phyloP scores from a whole-genome alignment of 352 stramenopile species.

The Elongisporangium prolatum region DNA sequence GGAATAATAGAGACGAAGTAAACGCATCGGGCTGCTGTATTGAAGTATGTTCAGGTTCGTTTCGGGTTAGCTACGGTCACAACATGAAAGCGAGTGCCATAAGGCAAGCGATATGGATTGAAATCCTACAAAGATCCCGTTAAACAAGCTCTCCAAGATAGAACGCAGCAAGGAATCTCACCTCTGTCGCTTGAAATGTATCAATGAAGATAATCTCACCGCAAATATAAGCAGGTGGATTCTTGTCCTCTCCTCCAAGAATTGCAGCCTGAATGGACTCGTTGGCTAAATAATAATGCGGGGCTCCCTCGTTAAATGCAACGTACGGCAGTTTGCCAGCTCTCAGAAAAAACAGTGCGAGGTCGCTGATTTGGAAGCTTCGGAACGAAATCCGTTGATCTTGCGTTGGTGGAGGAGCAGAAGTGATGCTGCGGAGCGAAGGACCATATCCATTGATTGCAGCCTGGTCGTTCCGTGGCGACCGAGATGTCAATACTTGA shows the following conservation, averaged over 20 bases:
- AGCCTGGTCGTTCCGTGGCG: slow-evolving; percentile 23
- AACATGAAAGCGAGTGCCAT: slow-evolving; percentile 74
- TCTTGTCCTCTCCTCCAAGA: slow-evolving; percentile 45
- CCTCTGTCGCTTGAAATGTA: slow-evolving; percentile 76
- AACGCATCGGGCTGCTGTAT: neutral
- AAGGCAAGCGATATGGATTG: slow-evolving; percentile 70
- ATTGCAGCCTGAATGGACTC: slow-evolving; percentile 73
- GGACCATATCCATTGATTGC: slow-evolving; percentile 11
- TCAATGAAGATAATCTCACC: slow-evolving; percentile 86
- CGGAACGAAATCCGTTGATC: slow-evolving; percentile 76
- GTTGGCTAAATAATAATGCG: slow-evolving; percentile 76
- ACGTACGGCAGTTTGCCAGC: slow-evolving; percentile 74
- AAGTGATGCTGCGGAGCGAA: slow-evolving; percentile 14
- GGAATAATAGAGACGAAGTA: neutral
- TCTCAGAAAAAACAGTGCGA: slow-evolving; percentile 78
- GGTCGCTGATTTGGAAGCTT: slow-evolving; percentile 77
- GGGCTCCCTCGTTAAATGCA: slow-evolving; percentile 76
- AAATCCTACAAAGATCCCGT: slow-evolving; percentile 54
- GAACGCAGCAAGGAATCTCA: slow-evolving; percentile 15
- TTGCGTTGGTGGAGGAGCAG: slow-evolving; percentile 14
- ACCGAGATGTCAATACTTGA: slow-evolving; percentile 49
- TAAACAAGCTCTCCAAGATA: slow-evolving; percentile 1
- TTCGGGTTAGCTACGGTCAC: slow-evolving; percentile 75
- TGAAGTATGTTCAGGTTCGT: slow-evolving; percentile 31
- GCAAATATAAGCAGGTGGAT: slow-evolving; percentile 68